Base-by-base conservation (phyloP, 164 flowering plant genomes). In the Dillenia turbinata region DNA sequence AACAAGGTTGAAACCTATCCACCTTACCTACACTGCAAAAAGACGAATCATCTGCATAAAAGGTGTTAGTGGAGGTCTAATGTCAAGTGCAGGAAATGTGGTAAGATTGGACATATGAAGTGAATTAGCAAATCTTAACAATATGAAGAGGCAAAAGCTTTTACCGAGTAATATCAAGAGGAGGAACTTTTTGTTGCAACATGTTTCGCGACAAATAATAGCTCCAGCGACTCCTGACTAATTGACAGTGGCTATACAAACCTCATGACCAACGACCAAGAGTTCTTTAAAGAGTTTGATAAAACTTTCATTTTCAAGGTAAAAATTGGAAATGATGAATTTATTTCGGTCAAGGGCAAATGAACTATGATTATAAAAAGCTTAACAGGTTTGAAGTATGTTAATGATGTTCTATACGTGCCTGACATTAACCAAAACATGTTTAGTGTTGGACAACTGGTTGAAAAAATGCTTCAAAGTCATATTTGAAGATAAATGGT, bases 191-290 rank as follows among this genome's bases (percentile, higher is more conserved):
- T 58, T 16, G 40, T 59, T 10, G 69, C 59, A 12, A 45, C 62
- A 9, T 70, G 47, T 46, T 54, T 69, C 24, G 9, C 2, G 12
- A 49, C 56, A 58, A 59, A 0, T 12, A 70, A 17, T 4, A 49
- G 45, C 24, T 49, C 57, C 8, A 43, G 12, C 0, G 56, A 73
- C 0, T 11, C 17, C 13, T 74, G 71, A 69, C 40, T 63, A 9
- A 26, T 74, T 26, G 69, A 74, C 49, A 66, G 71, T 66, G 74
- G 74, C 16, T 66, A 54, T 24, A 59, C 63, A 5, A 63, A 64
- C 33, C 78, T 70, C 61, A 74, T 74, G 69, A 70, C 74, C 0
- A 1, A 47, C 43, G 61, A 70, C 44, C 48, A 24, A 22, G 60
- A 66, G 40, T 10, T 26, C 33, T 26, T 26, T 26, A 26, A 26